Percentiles rank a stretch among this genome's conserved stretches.
phyloP scores from a whole-genome alignment of 495 filamentous ascomycete genomes.

The Penicillium ucsense region DNA sequence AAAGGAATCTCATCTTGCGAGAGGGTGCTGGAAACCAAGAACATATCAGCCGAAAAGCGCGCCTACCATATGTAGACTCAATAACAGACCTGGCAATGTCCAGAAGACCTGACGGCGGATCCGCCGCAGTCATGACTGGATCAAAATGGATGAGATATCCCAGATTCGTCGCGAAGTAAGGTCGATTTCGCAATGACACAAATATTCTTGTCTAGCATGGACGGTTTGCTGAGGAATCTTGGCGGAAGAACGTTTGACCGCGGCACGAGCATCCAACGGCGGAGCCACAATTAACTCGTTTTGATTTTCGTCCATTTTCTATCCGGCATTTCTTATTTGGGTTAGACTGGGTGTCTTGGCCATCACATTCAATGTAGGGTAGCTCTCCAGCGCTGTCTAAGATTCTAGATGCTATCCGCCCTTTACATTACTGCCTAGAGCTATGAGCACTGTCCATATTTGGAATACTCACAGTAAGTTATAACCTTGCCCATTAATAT shows the following conservation, averaged over 20 bases:
- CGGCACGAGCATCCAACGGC: background rate
- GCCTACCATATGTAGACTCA: background rate
- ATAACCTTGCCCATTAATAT: too few relatives aligned
- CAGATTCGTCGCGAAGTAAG: background rate
- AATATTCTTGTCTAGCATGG: background rate
- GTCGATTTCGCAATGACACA: background rate
- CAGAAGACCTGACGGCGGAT: conserved; percentile 36
- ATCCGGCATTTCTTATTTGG: too few relatives aligned
- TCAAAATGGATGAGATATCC: background rate
- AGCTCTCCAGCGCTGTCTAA: too few relatives aligned
- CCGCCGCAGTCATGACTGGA: conserved; percentile 28
- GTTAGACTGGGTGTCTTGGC: too few relatives aligned
- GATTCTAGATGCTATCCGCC: too few relatives aligned
- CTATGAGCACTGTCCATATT: too few relatives aligned
- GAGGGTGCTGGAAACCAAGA: conserved; percentile 49
- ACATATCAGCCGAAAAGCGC: background rate
- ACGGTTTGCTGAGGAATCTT: conserved; percentile 8
- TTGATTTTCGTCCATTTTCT: too few relatives aligned
- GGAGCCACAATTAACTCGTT: background rate
- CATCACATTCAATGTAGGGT: too few relatives aligned
- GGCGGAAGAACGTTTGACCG: conserved; percentile 15
- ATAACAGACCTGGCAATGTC: conserved; percentile 34
- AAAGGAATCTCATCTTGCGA: conserved; percentile 79
- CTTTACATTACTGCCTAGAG: too few relatives aligned
- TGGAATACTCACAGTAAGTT: too few relatives aligned